phyloP scores from a whole-genome alignment of 345 rosid genomes.

The Euphorbia lathyris region DNA sequence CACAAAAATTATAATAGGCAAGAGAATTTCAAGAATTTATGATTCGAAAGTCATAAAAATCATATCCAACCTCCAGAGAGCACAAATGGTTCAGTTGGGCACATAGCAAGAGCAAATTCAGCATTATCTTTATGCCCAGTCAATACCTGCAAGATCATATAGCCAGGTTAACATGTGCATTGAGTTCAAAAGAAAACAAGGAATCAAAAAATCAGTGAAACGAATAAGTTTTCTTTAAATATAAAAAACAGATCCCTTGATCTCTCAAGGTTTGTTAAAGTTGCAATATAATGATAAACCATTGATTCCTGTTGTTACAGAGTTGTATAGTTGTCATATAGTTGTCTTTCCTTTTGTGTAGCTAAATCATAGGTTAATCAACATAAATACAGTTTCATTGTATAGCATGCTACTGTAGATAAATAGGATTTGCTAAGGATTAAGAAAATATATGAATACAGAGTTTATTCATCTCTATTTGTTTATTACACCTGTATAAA shows the following conservation, averaged over 20 bases:
- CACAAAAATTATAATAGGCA: not conserved
- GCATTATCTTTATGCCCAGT: conserved; percentile 61
- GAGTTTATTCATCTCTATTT: no score
- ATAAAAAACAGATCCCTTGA: not conserved
- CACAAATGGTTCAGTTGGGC: conserved; percentile 54
- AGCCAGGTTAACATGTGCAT: conserved; percentile 19
- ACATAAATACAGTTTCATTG: no score
- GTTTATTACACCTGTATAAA: no score
- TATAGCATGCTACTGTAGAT: no score
- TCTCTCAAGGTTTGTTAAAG: conserved; percentile 1
- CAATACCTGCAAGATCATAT: conserved; percentile 42
- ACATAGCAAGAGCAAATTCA: conserved; percentile 68
- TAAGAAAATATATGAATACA: no score
- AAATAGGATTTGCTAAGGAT: no score
- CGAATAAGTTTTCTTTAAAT: not conserved
- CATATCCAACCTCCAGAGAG: conserved; percentile 56
- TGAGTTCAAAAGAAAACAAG: conserved; percentile 2
- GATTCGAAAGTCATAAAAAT: not conserved
- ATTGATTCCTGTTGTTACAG: no score
- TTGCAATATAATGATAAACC: conserved; percentile 7
- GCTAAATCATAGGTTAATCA: no score
- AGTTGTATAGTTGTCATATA: no score
- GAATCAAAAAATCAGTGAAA: not conserved
- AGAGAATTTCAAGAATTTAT: not conserved
- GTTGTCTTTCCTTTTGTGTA: no score